Conservation (phyloP, 179 eudicot species). For the Gypsophila paniculata region DNA sequence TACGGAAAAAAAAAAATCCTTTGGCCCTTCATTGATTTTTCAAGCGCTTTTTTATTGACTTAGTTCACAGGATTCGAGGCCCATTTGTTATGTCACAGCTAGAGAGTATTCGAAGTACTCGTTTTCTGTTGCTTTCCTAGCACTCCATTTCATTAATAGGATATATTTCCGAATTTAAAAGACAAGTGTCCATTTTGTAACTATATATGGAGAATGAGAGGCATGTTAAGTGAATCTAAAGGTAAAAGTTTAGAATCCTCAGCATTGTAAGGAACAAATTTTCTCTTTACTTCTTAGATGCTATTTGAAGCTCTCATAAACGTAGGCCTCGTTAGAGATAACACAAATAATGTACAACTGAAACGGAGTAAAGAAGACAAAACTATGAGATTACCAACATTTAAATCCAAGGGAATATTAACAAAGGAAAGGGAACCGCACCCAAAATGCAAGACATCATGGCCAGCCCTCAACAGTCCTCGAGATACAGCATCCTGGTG, state of each 20-base stretch:
- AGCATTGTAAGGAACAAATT: background rate
- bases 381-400: background rate
- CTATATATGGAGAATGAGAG: background rate
- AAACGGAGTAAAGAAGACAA: background rate
- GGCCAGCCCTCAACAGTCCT: slow-evolving; percentile 76
- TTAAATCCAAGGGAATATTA: background rate
- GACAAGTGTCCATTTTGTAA: background rate
- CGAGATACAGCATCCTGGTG: slow-evolving; percentile 94
- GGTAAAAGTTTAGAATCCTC: no score
- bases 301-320: background rate
- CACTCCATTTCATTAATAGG: background rate
- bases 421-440: slow-evolving; percentile 22
- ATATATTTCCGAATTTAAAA: background rate
- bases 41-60: no score
- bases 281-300: background rate
- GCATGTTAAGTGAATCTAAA: background rate
- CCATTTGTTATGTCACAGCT: background rate
- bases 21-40: no score
- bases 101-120: background rate
- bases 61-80: no score
- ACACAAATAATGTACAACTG: background rate
- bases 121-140: background rate
- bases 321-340: background rate
- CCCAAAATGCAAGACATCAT: slow-evolving; percentile 87
- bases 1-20: no score